phyloP scores from a whole-genome alignment of 2,329 filamentous ascomycete species.

The Sporothrix luriei region DNA sequence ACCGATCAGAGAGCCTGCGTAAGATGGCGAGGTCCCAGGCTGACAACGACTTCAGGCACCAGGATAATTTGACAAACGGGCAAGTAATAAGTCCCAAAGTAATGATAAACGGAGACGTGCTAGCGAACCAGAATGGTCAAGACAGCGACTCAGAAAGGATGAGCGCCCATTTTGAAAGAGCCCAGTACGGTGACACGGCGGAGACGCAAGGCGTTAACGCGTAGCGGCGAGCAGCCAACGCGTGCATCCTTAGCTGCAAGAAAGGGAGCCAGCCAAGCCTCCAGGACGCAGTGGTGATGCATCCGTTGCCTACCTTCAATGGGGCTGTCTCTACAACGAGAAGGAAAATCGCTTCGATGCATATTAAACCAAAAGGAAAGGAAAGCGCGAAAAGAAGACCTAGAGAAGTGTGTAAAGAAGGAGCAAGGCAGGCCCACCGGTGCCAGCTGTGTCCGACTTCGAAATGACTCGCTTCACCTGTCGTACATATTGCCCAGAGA shows the following conservation, averaged over 20 bases:
- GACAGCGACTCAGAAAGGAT: background rate
- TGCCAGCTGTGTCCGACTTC: background rate
- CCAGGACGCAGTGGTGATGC: background rate
- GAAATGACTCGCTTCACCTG: background rate
- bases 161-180: background rate
- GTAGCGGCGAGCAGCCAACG: background rate
- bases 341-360: background rate
- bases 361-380: background rate
- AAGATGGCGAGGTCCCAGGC: background rate
- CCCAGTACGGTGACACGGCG: background rate
- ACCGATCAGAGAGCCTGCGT: background rate
- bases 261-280: background rate
- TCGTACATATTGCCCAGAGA: slow-evolving; percentile 11
- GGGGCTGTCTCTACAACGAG: background rate
- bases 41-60: background rate
- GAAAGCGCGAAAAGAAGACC: background rate
- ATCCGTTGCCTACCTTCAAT: background rate
- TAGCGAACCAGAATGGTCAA: background rate
- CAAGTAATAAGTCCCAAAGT: background rate
- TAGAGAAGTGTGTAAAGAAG: background rate
- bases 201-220: slow-evolving; percentile 17
- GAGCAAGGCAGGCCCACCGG: background rate
- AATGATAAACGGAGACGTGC: background rate
- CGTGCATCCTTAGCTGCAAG: slow-evolving; percentile 1
- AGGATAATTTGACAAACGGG: no score